These are phyloP conservation scores for Waitea zeae DNA, from an alignment of 1,284 basidiomycete species.

Conservation along the genomic window DNA sequence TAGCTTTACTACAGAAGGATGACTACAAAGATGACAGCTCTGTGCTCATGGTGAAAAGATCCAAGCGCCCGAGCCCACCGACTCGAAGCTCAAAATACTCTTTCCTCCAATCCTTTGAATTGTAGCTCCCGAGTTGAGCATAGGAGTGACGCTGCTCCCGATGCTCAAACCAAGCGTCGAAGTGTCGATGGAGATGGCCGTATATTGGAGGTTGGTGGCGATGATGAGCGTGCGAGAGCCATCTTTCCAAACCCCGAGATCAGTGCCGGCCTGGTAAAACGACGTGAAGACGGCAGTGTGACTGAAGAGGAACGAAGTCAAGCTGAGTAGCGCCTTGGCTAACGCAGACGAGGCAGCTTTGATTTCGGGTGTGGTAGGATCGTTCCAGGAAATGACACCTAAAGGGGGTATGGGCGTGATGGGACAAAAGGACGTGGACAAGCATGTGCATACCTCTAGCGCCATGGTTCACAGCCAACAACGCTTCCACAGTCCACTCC, in stretches of 20 bases:
- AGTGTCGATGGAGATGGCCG: too few relatives aligned
- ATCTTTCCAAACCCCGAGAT: constrained; percentile 21
- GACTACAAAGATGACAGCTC: too few relatives aligned
- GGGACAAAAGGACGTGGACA: too few relatives aligned
- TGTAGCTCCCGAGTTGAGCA: constrained; percentile 7
- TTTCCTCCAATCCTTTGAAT: not conserved
- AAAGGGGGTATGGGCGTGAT: too few relatives aligned
- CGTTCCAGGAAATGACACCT: constrained; percentile 54
- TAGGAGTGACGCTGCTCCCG: too few relatives aligned
- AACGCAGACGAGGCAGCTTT: constrained; percentile 35
- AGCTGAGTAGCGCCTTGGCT: constrained; percentile 21
- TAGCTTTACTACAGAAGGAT: too few relatives aligned
- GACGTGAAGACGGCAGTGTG: constrained; percentile 13
- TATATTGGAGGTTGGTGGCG: constrained; percentile 23
- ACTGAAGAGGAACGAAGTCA: constrained; percentile 21
- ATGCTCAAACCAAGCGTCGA: constrained; percentile 10
- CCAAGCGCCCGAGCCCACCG: too few relatives aligned
- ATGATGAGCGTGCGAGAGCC: constrained; percentile 18
- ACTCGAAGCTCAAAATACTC: too few relatives aligned
- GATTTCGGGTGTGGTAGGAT: constrained; percentile 45
- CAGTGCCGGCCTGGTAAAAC: constrained; percentile 15
- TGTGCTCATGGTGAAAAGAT: too few relatives aligned
- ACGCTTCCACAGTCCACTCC: constrained; percentile 47
- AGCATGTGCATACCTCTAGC: too few relatives aligned
- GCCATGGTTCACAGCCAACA: constrained; percentile 56